Percentiles rank a stretch among this genome's conserved stretches.
Conservation (phyloP, 2,329 filamentous ascomycete species). For the Ustilaginoidea virens region DNA sequence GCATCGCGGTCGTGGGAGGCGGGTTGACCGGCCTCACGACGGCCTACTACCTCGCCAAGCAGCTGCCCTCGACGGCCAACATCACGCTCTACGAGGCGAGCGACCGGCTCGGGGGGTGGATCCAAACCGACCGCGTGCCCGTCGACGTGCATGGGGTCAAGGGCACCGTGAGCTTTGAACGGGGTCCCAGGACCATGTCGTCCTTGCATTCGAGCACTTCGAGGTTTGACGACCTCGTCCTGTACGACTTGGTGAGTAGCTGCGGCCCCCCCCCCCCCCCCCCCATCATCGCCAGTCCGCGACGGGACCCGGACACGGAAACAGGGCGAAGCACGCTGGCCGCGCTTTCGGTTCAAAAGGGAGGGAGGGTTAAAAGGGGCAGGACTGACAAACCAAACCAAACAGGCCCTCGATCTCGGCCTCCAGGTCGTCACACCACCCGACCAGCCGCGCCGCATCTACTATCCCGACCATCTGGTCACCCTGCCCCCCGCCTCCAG, state of each 20-base stretch:
- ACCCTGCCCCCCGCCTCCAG: conserved; percentile 14
- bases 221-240: conserved; percentile 45
- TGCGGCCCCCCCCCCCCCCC: too few species aligned
- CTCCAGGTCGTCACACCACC: conserved; percentile 33
- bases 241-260: conserved; percentile 55
- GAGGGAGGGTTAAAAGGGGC: too few species aligned
- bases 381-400: conserved; percentile 7
- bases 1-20: conserved; percentile 58
- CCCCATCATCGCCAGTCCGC: too few species aligned
- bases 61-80: conserved; percentile 45
- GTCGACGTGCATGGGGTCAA: conserved; percentile 40
- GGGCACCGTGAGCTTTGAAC: conserved; percentile 56
- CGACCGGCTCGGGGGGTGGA: conserved; percentile 65
- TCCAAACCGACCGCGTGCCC: conserved; percentile 49
- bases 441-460: conserved; percentile 51
- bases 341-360: too few species aligned
- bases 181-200: conserved; percentile 65
- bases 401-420: conserved; percentile 19
- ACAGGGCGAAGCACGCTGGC: too few species aligned
- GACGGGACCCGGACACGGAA: too few species aligned
- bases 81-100: conserved; percentile 72
- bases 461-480: conserved; percentile 63
- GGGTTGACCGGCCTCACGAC: conserved; percentile 70
- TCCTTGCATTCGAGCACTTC: conserved; percentile 24
- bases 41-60: conserved; percentile 60